Percentiles rank a stretch among this genome's conserved stretches.
These are phyloP conservation scores for Macroventuria anomochaeta DNA, from an alignment of 2,329 filamentous ascomycete species.

Conservation along the genomic window DNA sequence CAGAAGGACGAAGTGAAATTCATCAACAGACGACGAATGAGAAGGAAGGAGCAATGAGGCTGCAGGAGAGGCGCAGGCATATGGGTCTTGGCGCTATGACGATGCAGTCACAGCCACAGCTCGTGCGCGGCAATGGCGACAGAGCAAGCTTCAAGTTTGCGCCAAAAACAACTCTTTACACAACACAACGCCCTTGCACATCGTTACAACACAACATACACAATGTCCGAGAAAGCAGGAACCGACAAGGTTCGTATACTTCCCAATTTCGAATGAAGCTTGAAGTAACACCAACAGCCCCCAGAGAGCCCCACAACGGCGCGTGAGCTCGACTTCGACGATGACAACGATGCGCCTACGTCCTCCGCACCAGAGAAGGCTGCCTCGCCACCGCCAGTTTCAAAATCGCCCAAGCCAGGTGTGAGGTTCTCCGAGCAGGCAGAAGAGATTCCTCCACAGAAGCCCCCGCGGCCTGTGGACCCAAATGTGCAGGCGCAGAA, in stretches of 20 bases:
- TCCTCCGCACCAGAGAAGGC: slow-evolving; percentile 38
- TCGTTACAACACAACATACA: background rate
- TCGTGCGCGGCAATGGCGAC: slow-evolving; percentile 15
- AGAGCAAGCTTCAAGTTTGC: slow-evolving; percentile 10
- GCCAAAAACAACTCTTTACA: background rate
- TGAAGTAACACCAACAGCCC: slow-evolving; percentile 20
- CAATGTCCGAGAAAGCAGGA: slow-evolving; percentile 15
- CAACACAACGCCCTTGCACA: background rate
- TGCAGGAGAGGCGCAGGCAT: slow-evolving; percentile 1
- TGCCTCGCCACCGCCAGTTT: slow-evolving; percentile 33
- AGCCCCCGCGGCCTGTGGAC: slow-evolving; percentile 83
- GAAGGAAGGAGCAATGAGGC: background rate
- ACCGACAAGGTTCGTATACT: slow-evolving; percentile 40
- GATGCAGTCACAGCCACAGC: slow-evolving; percentile 15
- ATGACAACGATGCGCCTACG: slow-evolving; percentile 57
- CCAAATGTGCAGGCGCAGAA: slow-evolving; percentile 84
- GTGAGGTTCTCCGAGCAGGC: slow-evolving; percentile 57
- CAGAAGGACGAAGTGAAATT: too few species aligned
- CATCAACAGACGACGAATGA: too few species aligned
- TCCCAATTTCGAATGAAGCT: background rate
- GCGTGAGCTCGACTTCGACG: slow-evolving; percentile 63
- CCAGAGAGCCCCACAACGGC: slow-evolving; percentile 57
- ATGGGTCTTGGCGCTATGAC: slow-evolving; percentile 18
- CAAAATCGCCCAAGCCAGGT: slow-evolving; percentile 48
- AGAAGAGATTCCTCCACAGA: slow-evolving; percentile 66